Evolutionary conservation across 169 alveolate genomes (phyloP).

Genomic region (Plasmodium gonderi): DNA sequence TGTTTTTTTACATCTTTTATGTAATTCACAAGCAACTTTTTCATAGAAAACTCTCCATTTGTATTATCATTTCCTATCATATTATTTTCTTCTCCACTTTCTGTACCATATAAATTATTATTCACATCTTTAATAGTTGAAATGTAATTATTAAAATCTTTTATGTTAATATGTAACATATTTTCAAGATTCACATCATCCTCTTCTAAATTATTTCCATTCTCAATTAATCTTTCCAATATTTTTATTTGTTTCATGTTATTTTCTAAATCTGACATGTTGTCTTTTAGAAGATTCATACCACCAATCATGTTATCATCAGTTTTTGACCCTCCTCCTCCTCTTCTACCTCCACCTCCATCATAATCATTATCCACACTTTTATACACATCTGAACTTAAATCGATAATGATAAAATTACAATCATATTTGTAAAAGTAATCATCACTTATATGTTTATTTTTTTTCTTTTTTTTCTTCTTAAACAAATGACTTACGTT

Average conservation of each 20-base stretch:
- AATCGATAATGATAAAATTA: conserved; percentile 64
- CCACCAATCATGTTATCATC: conserved; percentile 1
- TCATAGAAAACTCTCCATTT: conserved; percentile 30
- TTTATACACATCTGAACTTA: conserved; percentile 17
- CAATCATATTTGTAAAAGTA: conserved; percentile 67
- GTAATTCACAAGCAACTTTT: conserved; percentile 23
- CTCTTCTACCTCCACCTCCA: background rate
- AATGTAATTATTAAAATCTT: conserved; percentile 59
- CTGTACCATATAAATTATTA: conserved; percentile 13
- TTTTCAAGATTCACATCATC: conserved; percentile 45
- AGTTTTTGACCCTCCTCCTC: background rate
- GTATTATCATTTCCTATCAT: background rate
- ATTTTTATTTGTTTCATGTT: conserved; percentile 68
- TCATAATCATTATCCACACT: background rate
- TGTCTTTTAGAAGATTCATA: conserved; percentile 22
- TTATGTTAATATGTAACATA: conserved; percentile 55
- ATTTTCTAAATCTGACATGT: conserved; percentile 39
- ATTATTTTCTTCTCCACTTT: conserved; percentile 38
- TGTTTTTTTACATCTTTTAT: conserved; percentile 56
- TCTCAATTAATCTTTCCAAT: conserved; percentile 45
- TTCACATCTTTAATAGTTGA: conserved; percentile 45
- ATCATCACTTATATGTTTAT: conserved; percentile 43
- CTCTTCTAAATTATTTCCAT: conserved; percentile 40
- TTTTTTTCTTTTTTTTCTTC: conserved; percentile 23
- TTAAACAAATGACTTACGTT: conserved; percentile 36